phyloP scores from a whole-genome alignment of 495 filamentous ascomycete species.

The Penicillium bialowiezense region DNA sequence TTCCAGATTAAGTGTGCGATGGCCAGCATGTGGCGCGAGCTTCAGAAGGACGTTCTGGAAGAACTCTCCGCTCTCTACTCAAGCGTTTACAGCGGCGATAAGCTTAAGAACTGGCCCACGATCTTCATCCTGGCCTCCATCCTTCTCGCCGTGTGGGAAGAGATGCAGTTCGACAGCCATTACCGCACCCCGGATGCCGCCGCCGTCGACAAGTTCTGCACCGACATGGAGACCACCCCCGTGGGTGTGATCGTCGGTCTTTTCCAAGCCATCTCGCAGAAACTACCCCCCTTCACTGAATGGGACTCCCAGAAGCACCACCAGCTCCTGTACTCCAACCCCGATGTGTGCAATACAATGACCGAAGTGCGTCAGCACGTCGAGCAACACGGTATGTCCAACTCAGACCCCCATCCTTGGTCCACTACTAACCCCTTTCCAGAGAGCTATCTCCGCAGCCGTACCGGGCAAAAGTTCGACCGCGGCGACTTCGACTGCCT shows the following conservation, averaged over 20 bases:
- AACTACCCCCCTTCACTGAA: conserved; percentile 82
- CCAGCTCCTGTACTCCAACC: conserved; percentile 80
- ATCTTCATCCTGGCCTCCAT: conserved; percentile 94
- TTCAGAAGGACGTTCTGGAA: conserved; percentile 90
- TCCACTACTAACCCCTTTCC: conserved; percentile 23
- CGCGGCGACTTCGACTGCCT: conserved; percentile 87
- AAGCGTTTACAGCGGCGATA: conserved; percentile 89
- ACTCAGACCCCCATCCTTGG: not conserved
- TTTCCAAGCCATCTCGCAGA: conserved; percentile 94
- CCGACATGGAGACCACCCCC: conserved; percentile 89
- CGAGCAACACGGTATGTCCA: conserved; percentile 74
- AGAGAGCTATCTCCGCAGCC: conserved; percentile 60
- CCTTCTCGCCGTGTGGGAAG: conserved; percentile 88
- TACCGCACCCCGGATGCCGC: conserved; percentile 81
- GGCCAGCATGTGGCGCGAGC: conserved; percentile 92
- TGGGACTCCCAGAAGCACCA: conserved; percentile 90
- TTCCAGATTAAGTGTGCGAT: conserved; percentile 96
- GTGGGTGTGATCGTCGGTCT: conserved; percentile 92
- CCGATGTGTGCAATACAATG: conserved; percentile 87
- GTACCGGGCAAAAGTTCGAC: conserved; percentile 70
- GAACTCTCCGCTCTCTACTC: conserved; percentile 87
- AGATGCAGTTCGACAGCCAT: conserved; percentile 96
- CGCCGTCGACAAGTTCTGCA: conserved; percentile 87
- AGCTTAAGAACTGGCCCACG: conserved; percentile 94
- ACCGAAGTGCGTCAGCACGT: conserved; percentile 88